phyloP scores from a whole-genome alignment of 108 stramenopile genomes.

The Stephanodiscus triporus region DNA sequence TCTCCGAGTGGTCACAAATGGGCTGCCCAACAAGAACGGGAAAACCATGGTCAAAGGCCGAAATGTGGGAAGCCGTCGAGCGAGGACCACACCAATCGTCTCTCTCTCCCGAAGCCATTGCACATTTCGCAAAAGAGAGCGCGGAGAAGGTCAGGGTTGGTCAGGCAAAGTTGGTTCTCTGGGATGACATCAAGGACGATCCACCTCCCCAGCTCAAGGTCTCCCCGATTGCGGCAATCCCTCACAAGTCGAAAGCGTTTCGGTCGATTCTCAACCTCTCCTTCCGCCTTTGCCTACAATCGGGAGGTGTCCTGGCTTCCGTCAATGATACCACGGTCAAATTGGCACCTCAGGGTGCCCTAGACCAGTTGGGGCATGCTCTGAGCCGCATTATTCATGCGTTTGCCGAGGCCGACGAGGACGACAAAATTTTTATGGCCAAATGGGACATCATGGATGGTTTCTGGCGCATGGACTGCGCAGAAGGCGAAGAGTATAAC shows the following conservation, averaged over 20 bases:
- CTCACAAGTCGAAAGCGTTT: constrained; percentile 15
- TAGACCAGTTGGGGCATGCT: constrained; percentile 21
- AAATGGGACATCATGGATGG: constrained; percentile 41
- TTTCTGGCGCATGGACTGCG: constrained; percentile 26
- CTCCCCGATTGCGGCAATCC: constrained; percentile 21
- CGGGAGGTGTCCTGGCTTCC: background rate
- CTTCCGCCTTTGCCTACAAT: background rate
- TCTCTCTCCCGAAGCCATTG: constrained; percentile 1
- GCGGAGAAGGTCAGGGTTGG: constrained; percentile 4
- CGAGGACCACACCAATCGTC: constrained; percentile 31
- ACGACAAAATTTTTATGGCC: constrained; percentile 22
- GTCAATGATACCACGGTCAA: constrained; percentile 11
- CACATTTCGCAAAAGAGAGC: constrained; percentile 1
- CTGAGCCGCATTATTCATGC: constrained; percentile 12
- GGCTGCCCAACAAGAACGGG: constrained; percentile 27
- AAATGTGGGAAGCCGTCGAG: constrained; percentile 19
- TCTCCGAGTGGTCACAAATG: background rate
- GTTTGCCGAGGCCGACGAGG: background rate
- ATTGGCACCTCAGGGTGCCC: constrained; percentile 8
- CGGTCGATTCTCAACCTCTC: constrained; percentile 19
- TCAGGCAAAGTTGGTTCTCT: constrained; percentile 11
- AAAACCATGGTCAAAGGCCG: background rate
- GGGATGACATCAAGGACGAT: constrained; percentile 20
- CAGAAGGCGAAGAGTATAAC: constrained; percentile 28
- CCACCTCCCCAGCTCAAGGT: constrained; percentile 14